Base-by-base conservation (phyloP, 2,329 filamentous ascomycete genomes). In the Paecilomyces formosus region DNA sequence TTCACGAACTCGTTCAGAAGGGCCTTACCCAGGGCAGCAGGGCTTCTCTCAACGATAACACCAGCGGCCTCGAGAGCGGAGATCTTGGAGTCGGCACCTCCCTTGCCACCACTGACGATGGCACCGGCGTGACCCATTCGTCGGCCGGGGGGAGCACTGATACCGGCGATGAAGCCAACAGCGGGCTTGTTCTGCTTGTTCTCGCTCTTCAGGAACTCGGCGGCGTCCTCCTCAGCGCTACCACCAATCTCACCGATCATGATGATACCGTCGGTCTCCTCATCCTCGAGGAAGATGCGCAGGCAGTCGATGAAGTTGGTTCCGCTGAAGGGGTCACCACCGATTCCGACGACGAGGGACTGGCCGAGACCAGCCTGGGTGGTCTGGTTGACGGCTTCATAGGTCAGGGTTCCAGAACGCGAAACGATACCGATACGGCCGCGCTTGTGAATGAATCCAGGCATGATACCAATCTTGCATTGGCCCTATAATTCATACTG, bases 401-500 rank as follows among this genome's bases (percentile, higher is more conserved):
- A 99, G 73, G 94, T 99, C 64, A 99, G 87, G 68, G 94, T 99
- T 72, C 94, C 94, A 73, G 94, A 97, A 71, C 94, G 90, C 70
- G 92, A 97, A 78, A 99, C 94, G 77, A 99, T 97, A 74, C 94
- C 94, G 74, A 99, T 92, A 77, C 94, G 92, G 70, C 94, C 94
- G 78, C 92, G 91, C 86, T 97, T 97, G 87, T 99, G 94, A 82
- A 99, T 97, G 85, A 97, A 97, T 71, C 94, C 94, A 65, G 94
- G 91, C 94, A 99, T 97, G 82, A 99, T 99, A 75, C 94, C 94
- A 74, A 99, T 97, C 84, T 99, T 99, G 87, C 94, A 99, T 86
- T 96, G 93, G 70, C 93, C 94, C 80, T 86, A 69, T 24, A 60
- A 35, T 31, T 51, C n/a, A 55, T 12, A 57, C 31, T 6, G 53